Conservation (phyloP, 1,284 basidiomycete genomes). For the Bjerkandera adusta region DNA sequence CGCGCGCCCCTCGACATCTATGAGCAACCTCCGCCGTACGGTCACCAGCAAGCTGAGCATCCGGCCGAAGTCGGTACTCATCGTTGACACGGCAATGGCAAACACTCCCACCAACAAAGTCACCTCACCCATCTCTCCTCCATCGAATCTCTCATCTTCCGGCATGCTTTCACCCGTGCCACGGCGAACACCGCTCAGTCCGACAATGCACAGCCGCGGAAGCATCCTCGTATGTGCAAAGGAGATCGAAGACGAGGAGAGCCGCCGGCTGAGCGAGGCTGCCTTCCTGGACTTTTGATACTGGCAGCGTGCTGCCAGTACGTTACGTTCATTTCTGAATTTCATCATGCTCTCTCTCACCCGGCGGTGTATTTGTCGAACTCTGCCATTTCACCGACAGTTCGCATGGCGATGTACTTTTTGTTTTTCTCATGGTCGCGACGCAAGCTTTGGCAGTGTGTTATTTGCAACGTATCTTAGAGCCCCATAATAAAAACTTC, state of each 20-base stretch:
- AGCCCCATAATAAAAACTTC: too few relatives aligned
- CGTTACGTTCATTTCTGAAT: not conserved
- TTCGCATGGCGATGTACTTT: too few relatives aligned
- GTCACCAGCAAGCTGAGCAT: slow-evolving; percentile 20
- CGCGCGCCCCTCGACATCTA: slow-evolving; percentile 23
- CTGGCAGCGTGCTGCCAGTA: too few relatives aligned
- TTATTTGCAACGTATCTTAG: too few relatives aligned
- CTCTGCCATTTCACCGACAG: too few relatives aligned
- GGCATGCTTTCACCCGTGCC: not conserved
- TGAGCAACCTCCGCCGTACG: slow-evolving; percentile 30
- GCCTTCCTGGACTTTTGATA: slow-evolving; percentile 55
- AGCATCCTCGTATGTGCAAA: slow-evolving; percentile 50
- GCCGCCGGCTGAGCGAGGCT: slow-evolving; percentile 62
- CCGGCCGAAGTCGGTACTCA: slow-evolving; percentile 21
- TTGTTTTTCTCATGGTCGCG: too few relatives aligned
- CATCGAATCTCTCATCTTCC: not conserved
- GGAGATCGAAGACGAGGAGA: slow-evolving; percentile 63
- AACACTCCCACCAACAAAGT: not conserved
- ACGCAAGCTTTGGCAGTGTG: too few relatives aligned
- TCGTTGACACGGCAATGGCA: slow-evolving; percentile 8
- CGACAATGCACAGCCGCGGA: slow-evolving; percentile 55
- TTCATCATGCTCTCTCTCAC: too few relatives aligned
- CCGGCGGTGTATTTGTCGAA: too few relatives aligned
- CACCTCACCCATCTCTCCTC: not conserved
- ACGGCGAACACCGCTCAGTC: slow-evolving; percentile 44